phyloP scores from a whole-genome alignment of 2,329 filamentous ascomycete genomes.

The Ophiostoma ips region DNA sequence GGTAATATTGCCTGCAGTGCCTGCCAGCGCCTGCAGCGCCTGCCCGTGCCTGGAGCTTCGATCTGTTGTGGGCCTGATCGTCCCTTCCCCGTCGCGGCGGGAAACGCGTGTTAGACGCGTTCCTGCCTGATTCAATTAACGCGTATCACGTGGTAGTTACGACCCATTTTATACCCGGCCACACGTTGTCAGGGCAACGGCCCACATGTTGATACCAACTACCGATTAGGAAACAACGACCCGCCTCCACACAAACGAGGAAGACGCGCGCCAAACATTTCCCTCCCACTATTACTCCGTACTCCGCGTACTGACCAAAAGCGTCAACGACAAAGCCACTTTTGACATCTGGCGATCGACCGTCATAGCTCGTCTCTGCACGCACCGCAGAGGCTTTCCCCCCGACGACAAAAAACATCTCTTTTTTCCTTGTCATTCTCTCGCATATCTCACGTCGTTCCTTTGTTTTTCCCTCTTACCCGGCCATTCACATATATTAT shows the following conservation, averaged over 20 bases:
- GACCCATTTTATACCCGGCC: background rate
- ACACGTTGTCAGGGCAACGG: slow-evolving; percentile 12
- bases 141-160: slow-evolving; percentile 14
- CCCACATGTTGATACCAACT: slow-evolving; percentile 8
- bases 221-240: slow-evolving; percentile 12
- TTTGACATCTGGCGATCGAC: background rate
- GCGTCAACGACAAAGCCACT: background rate
- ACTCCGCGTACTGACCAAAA: slow-evolving; percentile 1
- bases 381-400: background rate
- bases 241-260: slow-evolving; percentile 1
- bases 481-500: background rate
- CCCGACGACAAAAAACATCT: background rate
- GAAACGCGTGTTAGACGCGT: slow-evolving; percentile 13
- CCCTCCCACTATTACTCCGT: background rate
- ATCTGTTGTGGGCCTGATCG: background rate
- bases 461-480: background rate
- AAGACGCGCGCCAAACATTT: slow-evolving; percentile 8
- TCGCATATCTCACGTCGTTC: background rate
- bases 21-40: background rate
- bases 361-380: background rate
- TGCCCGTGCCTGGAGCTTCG: slow-evolving; percentile 5
- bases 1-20: too few species aligned
- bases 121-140: slow-evolving; percentile 11
- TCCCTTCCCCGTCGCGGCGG: slow-evolving; percentile 10
- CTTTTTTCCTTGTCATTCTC: background rate